Evolutionary conservation across 768 basidiomycete species (phyloP), one percentile per base, ranked within the genome.

Genomic region (Leccinum disarticulatum): DNA sequence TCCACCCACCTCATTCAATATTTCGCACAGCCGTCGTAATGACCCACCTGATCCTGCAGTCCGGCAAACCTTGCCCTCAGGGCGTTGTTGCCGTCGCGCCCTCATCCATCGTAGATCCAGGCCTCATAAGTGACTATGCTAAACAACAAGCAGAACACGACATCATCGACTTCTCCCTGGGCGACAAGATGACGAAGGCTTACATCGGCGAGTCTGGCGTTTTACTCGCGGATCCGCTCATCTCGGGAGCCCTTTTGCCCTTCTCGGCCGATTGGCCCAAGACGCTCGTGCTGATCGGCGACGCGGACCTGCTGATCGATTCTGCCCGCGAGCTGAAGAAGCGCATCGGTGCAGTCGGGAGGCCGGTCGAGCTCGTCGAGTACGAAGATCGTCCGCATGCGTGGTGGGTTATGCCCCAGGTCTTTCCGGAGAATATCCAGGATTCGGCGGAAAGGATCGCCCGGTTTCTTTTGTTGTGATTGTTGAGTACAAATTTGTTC

Each of bases 1-100:
- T n/a, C 22, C 22, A 22, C 1, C 17, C 19, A 14, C n/a, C 7
- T 53, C 8, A 0, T 22, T 36, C 13, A 33, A 33, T 33, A 33
- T 5, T 9, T 13, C 6, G 13, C 8, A 36, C 47, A 67, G 71
- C 71, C 33, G 5, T 73, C 10, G 58, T 71, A 6, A 33, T 71
- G 43, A 61, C 71, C 8, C 70, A 71, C 38, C 65, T 73, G 25
- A 70, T 83, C 48, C 75, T 79, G 59, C 87, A 89, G 73, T 84
- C 85, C 19, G 83, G 17, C 68, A 48, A 74, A 38, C 74, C 75
- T 4, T 74, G 87, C 35, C 83, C 84, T 47, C 69, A 73, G 0
- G 84, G 88, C 61, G 72, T 91, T 61, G 74, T 83, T 28, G 73
- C 87, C 19, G 76, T 90, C 33, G 76, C 86, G 0, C 88, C 89